A percentile compares a stretch with the other conserved stretches of the same genome.
Evolutionary conservation across 306 rosid species (phyloP).

Genomic region (Gynostemma pentaphyllum): DNA sequence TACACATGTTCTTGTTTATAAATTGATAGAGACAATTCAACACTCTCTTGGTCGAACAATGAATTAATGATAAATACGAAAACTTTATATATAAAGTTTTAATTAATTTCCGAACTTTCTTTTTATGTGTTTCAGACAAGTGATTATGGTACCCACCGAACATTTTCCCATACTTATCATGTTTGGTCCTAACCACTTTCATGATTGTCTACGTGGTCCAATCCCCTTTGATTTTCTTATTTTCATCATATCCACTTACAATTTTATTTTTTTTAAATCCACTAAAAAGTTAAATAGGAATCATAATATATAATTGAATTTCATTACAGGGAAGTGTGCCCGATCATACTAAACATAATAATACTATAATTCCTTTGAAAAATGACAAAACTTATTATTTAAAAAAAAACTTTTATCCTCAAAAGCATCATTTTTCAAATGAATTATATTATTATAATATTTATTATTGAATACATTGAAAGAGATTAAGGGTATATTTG

Average conservation of each 20-base stretch:
- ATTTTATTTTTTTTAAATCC: background rate
- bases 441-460: too few relatives aligned
- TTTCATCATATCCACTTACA: background rate
- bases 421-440: too few relatives aligned
- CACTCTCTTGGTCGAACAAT: background rate
- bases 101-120: background rate
- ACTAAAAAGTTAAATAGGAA: too few relatives aligned
- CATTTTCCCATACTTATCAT: conserved; percentile 5
- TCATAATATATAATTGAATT: too few relatives aligned
- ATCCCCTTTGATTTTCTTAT: background rate
- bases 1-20: background rate
- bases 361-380: too few relatives aligned
- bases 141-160: conserved; percentile 7
- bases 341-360: too few relatives aligned
- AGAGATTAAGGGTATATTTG: too few relatives aligned
- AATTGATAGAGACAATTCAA: conserved; percentile 3
- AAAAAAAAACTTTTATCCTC: too few relatives aligned
- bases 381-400: too few relatives aligned
- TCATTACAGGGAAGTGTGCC: too few relatives aligned
- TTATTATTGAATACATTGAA: too few relatives aligned
- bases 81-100: too few relatives aligned
- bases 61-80: background rate
- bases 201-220: background rate
- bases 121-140: background rate
- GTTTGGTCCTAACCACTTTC: background rate